Percentiles rank a stretch among this genome's conserved stretches.
Conservation (phyloP, 306 rosid genomes). For the Trifolium pratense region DNA sequence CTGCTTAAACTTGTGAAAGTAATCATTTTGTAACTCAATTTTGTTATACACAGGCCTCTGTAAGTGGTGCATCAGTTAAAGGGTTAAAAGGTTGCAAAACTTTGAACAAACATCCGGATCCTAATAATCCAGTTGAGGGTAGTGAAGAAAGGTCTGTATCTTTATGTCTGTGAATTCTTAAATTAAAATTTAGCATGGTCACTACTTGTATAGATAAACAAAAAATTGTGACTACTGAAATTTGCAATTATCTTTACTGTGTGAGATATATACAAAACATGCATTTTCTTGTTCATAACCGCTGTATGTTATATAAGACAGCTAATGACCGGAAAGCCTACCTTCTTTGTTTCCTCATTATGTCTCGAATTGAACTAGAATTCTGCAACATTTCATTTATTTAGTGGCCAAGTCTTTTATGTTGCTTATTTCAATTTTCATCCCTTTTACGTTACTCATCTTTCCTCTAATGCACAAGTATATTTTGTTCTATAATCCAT, state of each 20-base stretch:
- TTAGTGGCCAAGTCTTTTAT: conserved; percentile 23
- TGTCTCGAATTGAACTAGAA: conserved; percentile 22
- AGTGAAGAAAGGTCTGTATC: conserved; percentile 78
- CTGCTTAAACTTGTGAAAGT: conserved; percentile 34
- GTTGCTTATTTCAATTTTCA: background rate
- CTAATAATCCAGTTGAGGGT: conserved; percentile 82
- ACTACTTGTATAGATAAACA: background rate
- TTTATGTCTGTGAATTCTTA: conserved; percentile 17
- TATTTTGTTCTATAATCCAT: conserved; percentile 25
- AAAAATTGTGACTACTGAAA: conserved; percentile 16
- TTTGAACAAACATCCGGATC: conserved; percentile 88
- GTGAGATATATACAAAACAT: background rate
- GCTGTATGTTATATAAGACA: background rate
- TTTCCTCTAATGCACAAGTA: conserved; percentile 10
- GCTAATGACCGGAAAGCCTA: background rate
- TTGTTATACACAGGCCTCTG: conserved; percentile 73
- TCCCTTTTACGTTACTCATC: conserved; percentile 19
- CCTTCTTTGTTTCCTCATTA: conserved; percentile 4
- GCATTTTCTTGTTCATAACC: conserved; percentile 23
- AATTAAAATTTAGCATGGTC: conserved; percentile 9
- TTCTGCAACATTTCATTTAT: conserved; percentile 30
- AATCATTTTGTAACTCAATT: conserved; percentile 20
- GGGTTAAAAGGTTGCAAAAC: conserved; percentile 89
- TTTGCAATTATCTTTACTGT: conserved; percentile 6
- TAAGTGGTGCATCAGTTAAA: conserved; percentile 68